Conservation (phyloP, 1,284 basidiomycete genomes). For the Leccinum pallidistipes region DNA sequence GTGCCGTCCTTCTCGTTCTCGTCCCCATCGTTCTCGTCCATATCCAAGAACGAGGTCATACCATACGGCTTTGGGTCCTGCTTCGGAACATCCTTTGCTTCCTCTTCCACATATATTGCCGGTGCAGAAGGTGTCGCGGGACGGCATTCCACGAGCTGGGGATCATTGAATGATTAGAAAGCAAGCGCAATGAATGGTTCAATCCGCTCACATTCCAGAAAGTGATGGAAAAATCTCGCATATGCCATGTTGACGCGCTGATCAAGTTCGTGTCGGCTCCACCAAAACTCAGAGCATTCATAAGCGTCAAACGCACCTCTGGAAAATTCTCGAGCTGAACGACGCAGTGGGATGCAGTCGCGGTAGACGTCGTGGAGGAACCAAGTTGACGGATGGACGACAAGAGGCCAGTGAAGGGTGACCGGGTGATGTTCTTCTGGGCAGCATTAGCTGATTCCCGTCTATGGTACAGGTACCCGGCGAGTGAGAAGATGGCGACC, state of each 20-base stretch:
- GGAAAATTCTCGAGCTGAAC: conserved; percentile 14
- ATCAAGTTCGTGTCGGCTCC: conserved; percentile 1
- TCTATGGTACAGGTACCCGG: conserved; percentile 18
- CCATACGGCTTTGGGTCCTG: conserved; percentile 9
- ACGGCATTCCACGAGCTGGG: conserved; percentile 22
- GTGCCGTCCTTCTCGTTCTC: background rate
- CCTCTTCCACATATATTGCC: conserved; percentile 27
- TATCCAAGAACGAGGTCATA: conserved; percentile 17
- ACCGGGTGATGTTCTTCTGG: conserved; percentile 5
- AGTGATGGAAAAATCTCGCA: conserved; percentile 22
- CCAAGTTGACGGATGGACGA: conserved; percentile 9
- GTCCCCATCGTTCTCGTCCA: conserved; percentile 13
- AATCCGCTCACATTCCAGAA: conserved; percentile 23
- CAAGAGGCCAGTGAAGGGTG: conserved; percentile 9
- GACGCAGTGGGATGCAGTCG: background rate
- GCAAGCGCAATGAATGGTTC: rapidly evolving
- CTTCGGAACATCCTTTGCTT: conserved; percentile 5
- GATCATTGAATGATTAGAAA: background rate
- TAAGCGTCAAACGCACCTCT: conserved; percentile 9
- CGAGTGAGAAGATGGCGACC: conserved; percentile 19
- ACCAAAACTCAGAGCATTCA: background rate
- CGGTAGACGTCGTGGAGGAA: background rate
- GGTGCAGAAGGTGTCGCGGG: conserved; percentile 16
- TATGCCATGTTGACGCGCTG: conserved; percentile 27
- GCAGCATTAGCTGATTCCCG: background rate